Base-by-base conservation (phyloP, 495 filamentous ascomycete genomes). In the Penicillium soppii region DNA sequence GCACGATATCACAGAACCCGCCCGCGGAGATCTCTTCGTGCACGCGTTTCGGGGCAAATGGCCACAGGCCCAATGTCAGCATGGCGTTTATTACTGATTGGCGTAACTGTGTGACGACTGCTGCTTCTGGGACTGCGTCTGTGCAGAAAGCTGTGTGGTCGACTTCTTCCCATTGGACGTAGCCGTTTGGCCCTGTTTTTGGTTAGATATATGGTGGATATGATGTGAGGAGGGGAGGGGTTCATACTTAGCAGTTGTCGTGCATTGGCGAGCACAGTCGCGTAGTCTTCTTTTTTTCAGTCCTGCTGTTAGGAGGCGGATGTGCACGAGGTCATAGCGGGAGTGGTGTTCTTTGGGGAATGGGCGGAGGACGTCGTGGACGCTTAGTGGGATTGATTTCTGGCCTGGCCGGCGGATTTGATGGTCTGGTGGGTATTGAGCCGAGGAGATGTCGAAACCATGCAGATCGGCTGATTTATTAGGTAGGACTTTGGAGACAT, bases 81-180 rank as follows among this genome's bases (percentile, higher is more conserved):
- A 58, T 57, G 17, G 53, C 59, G n/a, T 51, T 29, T 16, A 45
- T 43, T 20, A 56, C 27, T 1, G 29, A 27, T 10, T 48, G 12
- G n/a, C 54, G 57, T 23, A 58, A 45, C 12, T 44, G 25, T 1
- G 20, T 43, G 10, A 59, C 35, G 7, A 45, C 47, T 3, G 57
- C 49, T 9, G 25, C 29, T 26, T 59, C 42, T 10, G 58, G 48
- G 2, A 29, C 12, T n/a, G 37, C 22, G 13, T 56, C 41, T 7
- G 58, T 66, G 43, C 43, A 51, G 47, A 64, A 56, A 0, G 41
- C 48, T 7, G 52, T 51, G 12, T 36, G 38, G 47, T 70, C 65
- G 15, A 61, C 43, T 36, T 73, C 70, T 51, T 62, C 63, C 70
- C 70, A 73, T 53, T 71, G 70, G 27, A 73, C 52, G 44, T 60